A percentile compares a stretch with the other conserved stretches of the same genome.
phyloP scores from a whole-genome alignment of 31 red algal genomes.

The Porphyra umbilicalis region DNA sequence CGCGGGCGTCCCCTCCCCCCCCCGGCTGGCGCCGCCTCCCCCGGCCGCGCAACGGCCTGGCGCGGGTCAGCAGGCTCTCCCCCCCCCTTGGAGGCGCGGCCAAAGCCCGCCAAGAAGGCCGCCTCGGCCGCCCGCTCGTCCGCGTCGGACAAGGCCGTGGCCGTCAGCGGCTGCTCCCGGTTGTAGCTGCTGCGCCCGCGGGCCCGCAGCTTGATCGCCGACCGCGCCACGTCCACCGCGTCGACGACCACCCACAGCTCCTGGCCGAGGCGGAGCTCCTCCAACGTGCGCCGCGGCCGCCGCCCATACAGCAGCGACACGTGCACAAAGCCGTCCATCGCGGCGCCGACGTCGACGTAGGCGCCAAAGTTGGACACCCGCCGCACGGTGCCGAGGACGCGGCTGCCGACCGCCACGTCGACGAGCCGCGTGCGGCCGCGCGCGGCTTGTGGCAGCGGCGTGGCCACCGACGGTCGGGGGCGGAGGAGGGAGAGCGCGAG shows the following conservation, averaged over 20 bases:
- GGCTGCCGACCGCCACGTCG: slow-evolving; percentile 33
- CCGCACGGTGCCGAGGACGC: slow-evolving; percentile 52
- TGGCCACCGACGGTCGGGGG: slow-evolving; percentile 12
- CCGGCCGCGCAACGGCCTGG: background rate
- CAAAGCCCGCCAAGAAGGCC: background rate
- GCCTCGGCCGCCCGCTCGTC: background rate
- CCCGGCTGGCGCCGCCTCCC: background rate
- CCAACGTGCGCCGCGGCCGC: slow-evolving; percentile 49
- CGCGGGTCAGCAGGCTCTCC: background rate
- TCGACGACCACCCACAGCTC: slow-evolving; percentile 30
- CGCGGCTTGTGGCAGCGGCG: background rate
- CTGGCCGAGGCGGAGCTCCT: slow-evolving; percentile 43
- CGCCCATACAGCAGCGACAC: slow-evolving; percentile 63
- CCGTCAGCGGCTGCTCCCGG: background rate
- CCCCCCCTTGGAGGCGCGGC: background rate
- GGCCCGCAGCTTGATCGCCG: slow-evolving; percentile 29
- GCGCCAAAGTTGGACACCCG: slow-evolving; percentile 90
- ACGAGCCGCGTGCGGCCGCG: slow-evolving; percentile 14
- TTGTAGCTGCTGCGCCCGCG: slow-evolving; percentile 16
- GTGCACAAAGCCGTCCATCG: slow-evolving; percentile 85
- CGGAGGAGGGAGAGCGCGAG: slow-evolving; percentile 75
- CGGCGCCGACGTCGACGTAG: slow-evolving; percentile 86
- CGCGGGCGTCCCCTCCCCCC: background rate
- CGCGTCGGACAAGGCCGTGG: background rate
- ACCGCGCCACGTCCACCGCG: slow-evolving; percentile 27